Evolutionary conservation across 2,329 filamentous ascomycete species (phyloP).

Genomic region (Monosporascus sp.): DNA sequence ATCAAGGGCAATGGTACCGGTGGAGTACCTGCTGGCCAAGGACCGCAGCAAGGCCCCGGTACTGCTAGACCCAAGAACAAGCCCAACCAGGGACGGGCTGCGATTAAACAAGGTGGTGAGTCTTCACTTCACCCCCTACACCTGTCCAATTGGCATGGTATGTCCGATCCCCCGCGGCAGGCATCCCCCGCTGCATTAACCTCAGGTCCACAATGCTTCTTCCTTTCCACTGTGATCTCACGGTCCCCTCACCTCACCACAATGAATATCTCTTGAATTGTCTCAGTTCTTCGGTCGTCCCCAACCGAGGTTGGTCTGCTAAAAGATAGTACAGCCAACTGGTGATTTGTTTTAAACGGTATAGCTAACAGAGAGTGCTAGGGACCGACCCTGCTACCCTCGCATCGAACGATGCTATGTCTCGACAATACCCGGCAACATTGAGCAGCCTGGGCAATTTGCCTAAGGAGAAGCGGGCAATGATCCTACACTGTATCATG

Average conservation of each 20-base stretch:
- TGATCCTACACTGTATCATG: slow-evolving; percentile 68
- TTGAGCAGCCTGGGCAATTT: slow-evolving; percentile 57
- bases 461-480: slow-evolving; percentile 53
- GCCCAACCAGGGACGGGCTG: slow-evolving; percentile 27
- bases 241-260: too few species aligned
- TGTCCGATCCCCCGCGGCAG: neutral
- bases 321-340: too few species aligned
- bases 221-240: neutral
- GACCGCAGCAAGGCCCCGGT: slow-evolving; percentile 14
- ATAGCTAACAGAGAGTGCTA: slow-evolving; percentile 22
- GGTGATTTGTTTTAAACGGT: slow-evolving; percentile 22
- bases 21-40: slow-evolving; percentile 19
- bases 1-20: slow-evolving; percentile 37
- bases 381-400: slow-evolving; percentile 29
- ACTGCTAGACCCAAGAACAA: slow-evolving; percentile 33
- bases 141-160: slow-evolving; percentile 11
- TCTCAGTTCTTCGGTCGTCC: too few species aligned
- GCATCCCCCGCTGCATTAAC: neutral
- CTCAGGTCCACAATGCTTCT: neutral
- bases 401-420: slow-evolving; percentile 43
- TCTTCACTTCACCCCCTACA: slow-evolving; percentile 14
- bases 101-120: slow-evolving; percentile 30
- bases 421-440: slow-evolving; percentile 51
- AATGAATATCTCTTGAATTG: too few species aligned
- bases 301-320: too few species aligned